Percentiles rank a stretch among this genome's conserved stretches.
phyloP scores from a whole-genome alignment of 2,329 filamentous ascomycete species.

The Cercospora beticola region DNA sequence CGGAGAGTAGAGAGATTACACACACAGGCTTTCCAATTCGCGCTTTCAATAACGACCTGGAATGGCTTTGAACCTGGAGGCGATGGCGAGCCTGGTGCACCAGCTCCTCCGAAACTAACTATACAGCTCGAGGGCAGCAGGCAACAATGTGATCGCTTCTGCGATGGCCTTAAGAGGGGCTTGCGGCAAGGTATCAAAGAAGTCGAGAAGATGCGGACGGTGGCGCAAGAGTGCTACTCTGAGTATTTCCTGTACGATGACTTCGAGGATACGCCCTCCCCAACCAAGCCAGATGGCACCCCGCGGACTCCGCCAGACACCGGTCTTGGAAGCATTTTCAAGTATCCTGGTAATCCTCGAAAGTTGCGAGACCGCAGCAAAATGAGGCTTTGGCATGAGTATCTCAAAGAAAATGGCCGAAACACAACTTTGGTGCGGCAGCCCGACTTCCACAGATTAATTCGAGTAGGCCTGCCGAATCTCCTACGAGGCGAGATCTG shows the following conservation, averaged over 20 bases:
- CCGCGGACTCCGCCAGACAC: constrained; percentile 70
- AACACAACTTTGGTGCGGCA: constrained; percentile 91
- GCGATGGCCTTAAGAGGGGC: constrained; percentile 89
- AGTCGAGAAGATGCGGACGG: constrained; percentile 77
- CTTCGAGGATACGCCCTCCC: constrained; percentile 46
- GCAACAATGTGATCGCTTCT: constrained; percentile 89
- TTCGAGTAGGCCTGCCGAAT: constrained; percentile 92
- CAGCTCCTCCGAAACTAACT: constrained; percentile 81
- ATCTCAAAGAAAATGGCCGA: constrained; percentile 85
- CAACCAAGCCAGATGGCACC: constrained; percentile 46
- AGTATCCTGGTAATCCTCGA: constrained; percentile 90
- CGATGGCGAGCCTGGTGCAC: constrained; percentile 45
- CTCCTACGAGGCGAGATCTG: constrained; percentile 89
- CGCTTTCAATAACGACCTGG: constrained; percentile 92
- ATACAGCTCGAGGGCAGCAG: constrained; percentile 87
- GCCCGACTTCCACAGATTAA: constrained; percentile 96
- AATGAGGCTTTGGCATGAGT: constrained; percentile 97
- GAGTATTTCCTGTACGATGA: constrained; percentile 61
- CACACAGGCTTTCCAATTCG: constrained; percentile 88
- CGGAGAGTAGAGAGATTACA: constrained; percentile 88
- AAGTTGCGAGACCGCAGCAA: constrained; percentile 94
- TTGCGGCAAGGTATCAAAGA: constrained; percentile 83
- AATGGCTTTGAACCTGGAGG: constrained; percentile 65
- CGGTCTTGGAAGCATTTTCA: constrained; percentile 86
- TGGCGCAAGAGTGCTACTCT: constrained; percentile 85